phyloP scores from a whole-genome alignment of 2,329 filamentous ascomycete genomes.

The Trichoderma sp. region DNA sequence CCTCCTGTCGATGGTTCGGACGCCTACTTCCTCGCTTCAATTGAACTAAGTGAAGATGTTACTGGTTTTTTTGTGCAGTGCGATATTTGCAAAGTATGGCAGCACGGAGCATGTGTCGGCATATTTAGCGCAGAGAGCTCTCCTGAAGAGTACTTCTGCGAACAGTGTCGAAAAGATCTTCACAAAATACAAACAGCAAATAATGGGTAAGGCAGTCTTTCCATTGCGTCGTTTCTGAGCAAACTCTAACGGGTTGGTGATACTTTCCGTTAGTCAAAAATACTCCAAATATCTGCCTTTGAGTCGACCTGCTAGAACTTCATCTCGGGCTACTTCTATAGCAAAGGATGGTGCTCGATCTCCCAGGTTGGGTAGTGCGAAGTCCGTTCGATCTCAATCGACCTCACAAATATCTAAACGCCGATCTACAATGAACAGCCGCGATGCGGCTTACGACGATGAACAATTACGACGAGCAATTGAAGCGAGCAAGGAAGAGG shows the following conservation, averaged over 20 bases:
- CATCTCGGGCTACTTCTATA: conserved; percentile 62
- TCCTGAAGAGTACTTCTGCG: conserved; percentile 97
- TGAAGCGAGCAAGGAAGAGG: conserved; percentile 89
- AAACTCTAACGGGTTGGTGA: background rate
- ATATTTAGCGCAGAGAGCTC: conserved; percentile 92
- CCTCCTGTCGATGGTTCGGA: conserved; percentile 61
- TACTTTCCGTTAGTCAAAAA: conserved; percentile 50
- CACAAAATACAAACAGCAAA: conserved; percentile 78
- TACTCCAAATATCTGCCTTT: conserved; percentile 65
- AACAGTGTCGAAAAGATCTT: conserved; percentile 86
- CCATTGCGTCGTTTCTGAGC: background rate
- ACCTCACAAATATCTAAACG: conserved; percentile 67
- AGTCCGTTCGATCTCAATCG: conserved; percentile 53
- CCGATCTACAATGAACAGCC: conserved; percentile 95
- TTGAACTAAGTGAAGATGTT: conserved; percentile 74
- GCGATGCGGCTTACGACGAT: conserved; percentile 92
- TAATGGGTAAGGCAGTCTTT: conserved; percentile 71
- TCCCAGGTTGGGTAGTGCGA: conserved; percentile 52
- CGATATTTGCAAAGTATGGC: conserved; percentile 97
- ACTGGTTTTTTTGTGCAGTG: conserved; percentile 98
- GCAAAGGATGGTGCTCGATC: conserved; percentile 60
- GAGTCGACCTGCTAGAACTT: conserved; percentile 53
- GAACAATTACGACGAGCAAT: conserved; percentile 85
- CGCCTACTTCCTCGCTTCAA: conserved; percentile 54
- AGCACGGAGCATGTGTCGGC: conserved; percentile 95